Evolutionary conservation across 1,284 basidiomycete genomes (phyloP).

Genomic region (Trichosporon coremiiforme): DNA sequence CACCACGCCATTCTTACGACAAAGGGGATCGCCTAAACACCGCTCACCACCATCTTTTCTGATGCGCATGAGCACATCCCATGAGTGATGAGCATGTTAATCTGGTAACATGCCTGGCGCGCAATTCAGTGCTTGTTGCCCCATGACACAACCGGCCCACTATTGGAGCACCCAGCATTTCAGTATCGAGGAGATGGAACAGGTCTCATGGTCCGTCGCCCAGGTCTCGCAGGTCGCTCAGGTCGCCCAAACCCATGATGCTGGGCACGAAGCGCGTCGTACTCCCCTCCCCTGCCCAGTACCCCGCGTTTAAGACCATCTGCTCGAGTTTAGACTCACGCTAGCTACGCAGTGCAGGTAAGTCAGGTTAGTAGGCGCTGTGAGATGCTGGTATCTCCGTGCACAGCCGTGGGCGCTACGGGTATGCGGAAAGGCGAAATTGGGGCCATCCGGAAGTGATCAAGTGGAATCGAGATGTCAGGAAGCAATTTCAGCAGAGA

Average conservation of each 20-base stretch:
- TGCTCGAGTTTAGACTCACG: neutral
- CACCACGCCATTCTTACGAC: neutral
- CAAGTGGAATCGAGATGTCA: neutral
- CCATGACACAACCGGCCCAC: conserved; percentile 11
- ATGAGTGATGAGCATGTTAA: neutral
- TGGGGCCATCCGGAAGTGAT: neutral
- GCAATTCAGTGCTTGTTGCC: conserved; percentile 3
- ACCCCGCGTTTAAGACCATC: neutral
- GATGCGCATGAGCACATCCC: neutral
- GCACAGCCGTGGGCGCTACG: neutral
- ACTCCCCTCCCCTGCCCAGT: neutral
- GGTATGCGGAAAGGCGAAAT: neutral
- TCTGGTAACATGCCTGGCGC: neutral
- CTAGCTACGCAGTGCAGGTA: neutral
- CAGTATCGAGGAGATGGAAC: conserved; percentile 9
- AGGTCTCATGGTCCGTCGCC: neutral
- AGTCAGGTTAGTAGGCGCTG: neutral
- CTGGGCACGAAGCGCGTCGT: neutral
- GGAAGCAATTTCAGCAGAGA: neutral
- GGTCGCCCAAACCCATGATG: neutral
- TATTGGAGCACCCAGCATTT: neutral
- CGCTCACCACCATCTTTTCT: neutral
- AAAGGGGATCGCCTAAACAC: neutral
- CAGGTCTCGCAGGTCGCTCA: neutral
- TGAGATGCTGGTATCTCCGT: neutral